Conservation (phyloP, 148 eudicot species). For the Nyssa sinensis region DNA sequence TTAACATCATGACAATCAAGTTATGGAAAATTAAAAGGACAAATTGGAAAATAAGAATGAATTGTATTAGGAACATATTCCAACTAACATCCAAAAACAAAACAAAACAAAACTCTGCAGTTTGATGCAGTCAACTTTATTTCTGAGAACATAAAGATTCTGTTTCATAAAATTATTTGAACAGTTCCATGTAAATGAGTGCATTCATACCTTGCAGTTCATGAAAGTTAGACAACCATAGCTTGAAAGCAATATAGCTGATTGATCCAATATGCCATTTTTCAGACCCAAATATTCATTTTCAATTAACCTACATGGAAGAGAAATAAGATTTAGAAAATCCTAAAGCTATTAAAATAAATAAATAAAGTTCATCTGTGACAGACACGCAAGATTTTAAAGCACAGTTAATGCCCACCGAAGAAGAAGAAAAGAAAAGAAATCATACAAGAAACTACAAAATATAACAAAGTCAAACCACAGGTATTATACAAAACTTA, state of each 20-base stretch:
- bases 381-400: no score
- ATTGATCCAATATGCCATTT: constrained; percentile 98
- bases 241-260: constrained; percentile 85
- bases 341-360: neutral
- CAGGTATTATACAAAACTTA: no score
- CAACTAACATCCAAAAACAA: neutral
- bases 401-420: no score
- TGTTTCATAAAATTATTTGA: neutral
- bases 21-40: neutral
- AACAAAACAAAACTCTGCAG: neutral
- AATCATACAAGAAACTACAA: no score
- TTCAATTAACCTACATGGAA: constrained; percentile 74
- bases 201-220: constrained; percentile 86
- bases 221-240: constrained; percentile 88
- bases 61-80: neutral
- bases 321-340: constrained; percentile 6
- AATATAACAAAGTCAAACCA: no score
- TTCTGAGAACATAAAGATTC: neutral
- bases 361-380: neutral
- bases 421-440: no score
- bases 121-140: neutral
- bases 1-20: neutral
- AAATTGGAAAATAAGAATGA: neutral
- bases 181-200: constrained; percentile 2
- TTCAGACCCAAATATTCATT: constrained; percentile 87